Conservation (phyloP, 768 basidiomycete species). For the Kwoniella sp. region DNA sequence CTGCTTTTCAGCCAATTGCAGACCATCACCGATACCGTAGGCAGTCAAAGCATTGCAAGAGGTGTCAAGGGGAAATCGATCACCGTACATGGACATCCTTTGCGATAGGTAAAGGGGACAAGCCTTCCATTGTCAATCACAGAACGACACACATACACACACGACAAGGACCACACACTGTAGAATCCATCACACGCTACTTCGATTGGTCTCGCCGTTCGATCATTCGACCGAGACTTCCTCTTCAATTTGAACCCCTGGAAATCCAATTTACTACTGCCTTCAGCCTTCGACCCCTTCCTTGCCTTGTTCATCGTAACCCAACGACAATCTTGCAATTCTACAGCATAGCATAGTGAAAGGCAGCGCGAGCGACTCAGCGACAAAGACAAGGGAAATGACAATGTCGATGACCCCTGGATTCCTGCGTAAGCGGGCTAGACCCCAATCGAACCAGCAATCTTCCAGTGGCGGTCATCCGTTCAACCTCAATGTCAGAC, state of each 20-base stretch:
- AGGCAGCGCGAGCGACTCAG: no score
- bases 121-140: not conserved
- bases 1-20: no score
- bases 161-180: not conserved
- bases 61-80: no score
- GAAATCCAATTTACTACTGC: not conserved
- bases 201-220: no score
- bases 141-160: not conserved
- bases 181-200: no score
- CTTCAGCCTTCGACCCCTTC: not conserved
- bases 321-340: no score
- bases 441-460: not conserved
- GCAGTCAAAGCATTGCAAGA: no score
- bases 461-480: not conserved
- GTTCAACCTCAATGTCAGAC: constrained; percentile 18
- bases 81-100: no score
- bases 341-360: no score
- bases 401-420: not conserved
- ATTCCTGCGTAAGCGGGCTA: not conserved
- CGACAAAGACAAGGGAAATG: not conserved
- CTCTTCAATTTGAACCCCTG: not conserved
- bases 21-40: no score
- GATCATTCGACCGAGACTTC: no score
- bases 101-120: no score
- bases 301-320: not conserved